Base-by-base conservation (phyloP, 768 basidiomycete species). In the Cyclocybe aegerita region DNA sequence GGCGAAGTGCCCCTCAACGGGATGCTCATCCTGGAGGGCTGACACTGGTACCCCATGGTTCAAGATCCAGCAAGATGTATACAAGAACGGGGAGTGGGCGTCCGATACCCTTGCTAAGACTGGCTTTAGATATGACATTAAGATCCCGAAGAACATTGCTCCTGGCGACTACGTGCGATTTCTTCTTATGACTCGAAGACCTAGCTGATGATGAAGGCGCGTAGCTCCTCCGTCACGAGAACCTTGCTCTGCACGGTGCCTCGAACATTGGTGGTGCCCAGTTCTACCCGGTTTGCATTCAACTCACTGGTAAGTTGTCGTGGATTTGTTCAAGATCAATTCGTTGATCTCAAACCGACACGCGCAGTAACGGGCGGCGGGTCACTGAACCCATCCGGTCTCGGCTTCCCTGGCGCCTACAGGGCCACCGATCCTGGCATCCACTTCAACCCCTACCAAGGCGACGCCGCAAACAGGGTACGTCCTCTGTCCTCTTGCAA, bases 211-310 rank as follows among this genome's bases (percentile, higher is more conserved):
- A 33, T 46, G 29, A 48, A 12, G 14, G n/a, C 4, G 4, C 11
- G 7, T 43, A 72, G 68, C 58, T 73, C 34, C 62, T 73, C 32
- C 68, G 70, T 7, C 71, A 73, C 46, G 70, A 73, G 55, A 70
- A 71, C 40, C 62, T 73, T n/a, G 70, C 71, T 10, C 49, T 73
- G 42, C 71, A 73, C 48, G 69, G 55, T 10, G 71, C 62, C 12
- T 51, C 55, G 12, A 66, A 59, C 35, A 29, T 61, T 41, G 67
- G 66, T 16, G 70, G 71, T 11, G 69, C 71, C 30, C 70, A 73
- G 42, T 73, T 73, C 61, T 73, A 73, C 47, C 70, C 71, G 64
- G 69, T 70, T 15, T 72, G 70, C 58, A 63, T 72, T n/a, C 70
- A 72, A 45, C 55, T 72, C 16, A 70, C 67, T 5, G 61, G 66